phyloP scores from a whole-genome alignment of 1,284 basidiomycete genomes.

The Chalciporus piperatoides region DNA sequence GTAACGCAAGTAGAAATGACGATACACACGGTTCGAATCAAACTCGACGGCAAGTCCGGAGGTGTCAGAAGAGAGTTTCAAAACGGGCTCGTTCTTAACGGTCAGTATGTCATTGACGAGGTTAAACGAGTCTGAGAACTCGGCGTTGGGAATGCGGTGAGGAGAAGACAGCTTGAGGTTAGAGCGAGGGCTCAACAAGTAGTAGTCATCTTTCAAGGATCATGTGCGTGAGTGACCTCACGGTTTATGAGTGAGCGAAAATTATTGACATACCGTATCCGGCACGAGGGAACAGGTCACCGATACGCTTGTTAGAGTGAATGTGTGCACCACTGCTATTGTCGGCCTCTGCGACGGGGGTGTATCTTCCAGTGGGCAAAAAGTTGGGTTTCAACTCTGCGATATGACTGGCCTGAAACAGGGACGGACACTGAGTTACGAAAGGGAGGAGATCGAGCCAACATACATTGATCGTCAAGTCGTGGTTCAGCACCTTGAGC shows the following conservation, averaged over 20 bases:
- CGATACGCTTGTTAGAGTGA: slow-evolving; percentile 50
- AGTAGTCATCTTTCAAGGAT: slow-evolving; percentile 55
- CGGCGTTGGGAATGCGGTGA: slow-evolving; percentile 31
- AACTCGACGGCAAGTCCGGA: slow-evolving; percentile 61
- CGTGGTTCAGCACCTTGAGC: slow-evolving; percentile 53
- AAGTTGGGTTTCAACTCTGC: slow-evolving; percentile 48
- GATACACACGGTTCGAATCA: slow-evolving; percentile 60
- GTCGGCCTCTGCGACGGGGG: slow-evolving; percentile 44
- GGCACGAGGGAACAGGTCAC: slow-evolving; percentile 50
- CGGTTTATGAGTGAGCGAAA: neutral
- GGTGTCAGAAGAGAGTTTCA: slow-evolving; percentile 52
- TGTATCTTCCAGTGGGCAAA: slow-evolving; percentile 52
- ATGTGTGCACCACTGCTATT: slow-evolving; percentile 38
- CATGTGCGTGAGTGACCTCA: neutral
- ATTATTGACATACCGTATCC: slow-evolving; percentile 55
- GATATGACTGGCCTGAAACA: slow-evolving; percentile 51
- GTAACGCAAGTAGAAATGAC: neutral
- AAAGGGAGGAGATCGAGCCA: neutral
- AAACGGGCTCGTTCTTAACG: slow-evolving; percentile 40
- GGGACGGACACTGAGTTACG: neutral
- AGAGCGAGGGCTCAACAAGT: slow-evolving; percentile 44
- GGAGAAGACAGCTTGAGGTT: slow-evolving; percentile 40
- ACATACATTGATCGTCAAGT: slow-evolving; percentile 53
- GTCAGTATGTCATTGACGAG: slow-evolving; percentile 47
- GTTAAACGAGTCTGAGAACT: slow-evolving; percentile 38